These are phyloP conservation scores for Amorphotheca resinae DNA, from an alignment of 495 filamentous ascomycete genomes.

Conservation along the genomic window DNA sequence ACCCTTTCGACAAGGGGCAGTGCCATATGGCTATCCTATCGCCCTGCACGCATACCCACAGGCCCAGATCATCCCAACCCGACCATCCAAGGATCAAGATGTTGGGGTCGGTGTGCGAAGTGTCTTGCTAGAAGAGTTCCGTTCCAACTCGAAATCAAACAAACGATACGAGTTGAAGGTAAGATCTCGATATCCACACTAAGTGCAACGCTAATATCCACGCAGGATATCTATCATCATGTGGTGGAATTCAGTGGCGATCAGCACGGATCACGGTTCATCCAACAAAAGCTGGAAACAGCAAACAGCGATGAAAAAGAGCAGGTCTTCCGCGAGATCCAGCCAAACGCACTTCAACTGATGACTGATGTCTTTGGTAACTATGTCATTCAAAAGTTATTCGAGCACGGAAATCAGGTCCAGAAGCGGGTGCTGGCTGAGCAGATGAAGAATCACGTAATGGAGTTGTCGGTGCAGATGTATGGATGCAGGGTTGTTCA, in stretches of 20 bases:
- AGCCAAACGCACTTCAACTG: constrained; percentile 67
- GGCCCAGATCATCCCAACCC: constrained; percentile 29
- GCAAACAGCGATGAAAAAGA: constrained; percentile 97
- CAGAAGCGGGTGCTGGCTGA: constrained; percentile 82
- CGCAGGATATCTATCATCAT: constrained; percentile 71
- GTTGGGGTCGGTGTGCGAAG: constrained; percentile 54
- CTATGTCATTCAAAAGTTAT: constrained; percentile 96
- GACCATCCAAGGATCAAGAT: constrained; percentile 52
- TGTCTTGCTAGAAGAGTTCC: constrained; percentile 66
- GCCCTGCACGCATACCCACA: constrained; percentile 22
- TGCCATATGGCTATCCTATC: constrained; percentile 25
- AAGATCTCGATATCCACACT: constrained; percentile 15
- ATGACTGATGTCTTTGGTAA: constrained; percentile 98
- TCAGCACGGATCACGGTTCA: constrained; percentile 90
- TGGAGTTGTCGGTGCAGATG: constrained; percentile 73
- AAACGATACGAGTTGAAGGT: constrained; percentile 80
- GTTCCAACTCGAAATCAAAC: constrained; percentile 57
- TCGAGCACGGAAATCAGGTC: constrained; percentile 88
- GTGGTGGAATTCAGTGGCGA: constrained; percentile 94
- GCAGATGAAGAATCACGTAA: constrained; percentile 75
- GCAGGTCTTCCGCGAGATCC: constrained; percentile 80
- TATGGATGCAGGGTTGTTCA: constrained; percentile 96
- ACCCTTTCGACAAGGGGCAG: constrained; percentile 21
- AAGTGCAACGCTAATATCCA: neutral
- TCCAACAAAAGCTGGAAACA: constrained; percentile 86